Evolutionary conservation across 106 monocot species (phyloP).

Genomic region (Acorus calamus): DNA sequence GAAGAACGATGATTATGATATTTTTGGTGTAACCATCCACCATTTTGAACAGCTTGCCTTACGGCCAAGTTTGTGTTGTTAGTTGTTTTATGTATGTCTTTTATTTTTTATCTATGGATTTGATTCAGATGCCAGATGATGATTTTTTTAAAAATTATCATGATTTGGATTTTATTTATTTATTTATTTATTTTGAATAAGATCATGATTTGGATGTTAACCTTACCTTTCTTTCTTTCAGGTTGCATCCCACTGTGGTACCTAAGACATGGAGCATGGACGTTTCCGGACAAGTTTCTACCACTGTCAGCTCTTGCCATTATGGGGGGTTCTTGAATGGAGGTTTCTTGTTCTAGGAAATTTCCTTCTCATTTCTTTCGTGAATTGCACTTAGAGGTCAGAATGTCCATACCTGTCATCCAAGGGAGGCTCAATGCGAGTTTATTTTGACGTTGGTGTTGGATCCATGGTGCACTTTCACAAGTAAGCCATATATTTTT

Average conservation of each 20-base stretch:
- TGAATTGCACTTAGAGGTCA: slow-evolving; percentile 61
- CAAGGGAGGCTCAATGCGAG: slow-evolving; percentile 32
- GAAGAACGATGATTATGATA: too few relatives aligned
- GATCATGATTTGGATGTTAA: background rate
- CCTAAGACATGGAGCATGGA: slow-evolving; percentile 67
- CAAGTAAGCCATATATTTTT: slow-evolving; percentile 9
- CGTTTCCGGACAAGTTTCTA: slow-evolving; percentile 44
- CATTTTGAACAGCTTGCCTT: too few relatives aligned
- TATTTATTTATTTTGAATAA: too few relatives aligned
- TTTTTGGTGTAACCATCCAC: too few relatives aligned
- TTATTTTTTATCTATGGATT: too few relatives aligned
- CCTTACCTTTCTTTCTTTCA: slow-evolving; percentile 9
- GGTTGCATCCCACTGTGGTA: slow-evolving; percentile 16
- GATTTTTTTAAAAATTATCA: too few relatives aligned
- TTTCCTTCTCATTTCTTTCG: slow-evolving; percentile 71
- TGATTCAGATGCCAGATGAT: too few relatives aligned
- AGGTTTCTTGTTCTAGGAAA: slow-evolving; percentile 48
- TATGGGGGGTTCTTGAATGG: slow-evolving; percentile 61
- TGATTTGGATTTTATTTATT: too few relatives aligned
- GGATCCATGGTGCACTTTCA: slow-evolving; percentile 19
- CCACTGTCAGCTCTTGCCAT: slow-evolving; percentile 28
- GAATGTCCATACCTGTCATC: slow-evolving; percentile 31
- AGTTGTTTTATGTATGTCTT: too few relatives aligned
- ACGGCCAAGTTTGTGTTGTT: too few relatives aligned
- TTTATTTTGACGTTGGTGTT: slow-evolving; percentile 27